phyloP scores from a whole-genome alignment of 805 yeast species.

The Ogataea kodamae region DNA sequence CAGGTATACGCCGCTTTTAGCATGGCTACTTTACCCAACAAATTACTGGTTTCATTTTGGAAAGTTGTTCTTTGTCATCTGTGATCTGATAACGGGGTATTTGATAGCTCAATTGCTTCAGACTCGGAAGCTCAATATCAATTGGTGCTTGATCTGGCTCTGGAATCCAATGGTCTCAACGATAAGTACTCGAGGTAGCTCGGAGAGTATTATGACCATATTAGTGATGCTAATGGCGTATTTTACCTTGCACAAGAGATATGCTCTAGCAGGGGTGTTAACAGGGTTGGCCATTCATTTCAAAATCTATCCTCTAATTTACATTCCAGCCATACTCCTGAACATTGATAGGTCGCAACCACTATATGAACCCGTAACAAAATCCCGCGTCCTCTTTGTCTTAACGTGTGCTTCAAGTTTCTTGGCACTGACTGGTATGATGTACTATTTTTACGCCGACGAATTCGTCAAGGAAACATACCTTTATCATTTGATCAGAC shows the following conservation, averaged over 20 bases:
- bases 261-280: slow-evolving; percentile 41
- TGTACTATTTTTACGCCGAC: slow-evolving; percentile 69
- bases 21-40: slow-evolving; percentile 81
- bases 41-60: slow-evolving; percentile 64
- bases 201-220: slow-evolving; percentile 85
- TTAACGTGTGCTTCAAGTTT: slow-evolving; percentile 43
- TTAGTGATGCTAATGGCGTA: slow-evolving; percentile 61
- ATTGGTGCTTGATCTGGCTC: slow-evolving; percentile 57
- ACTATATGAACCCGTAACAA: slow-evolving; percentile 39
- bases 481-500: slow-evolving; percentile 73
- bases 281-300: slow-evolving; percentile 84
- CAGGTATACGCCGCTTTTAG: slow-evolving; percentile 85
- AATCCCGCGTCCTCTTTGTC: slow-evolving; percentile 40
- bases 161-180: slow-evolving; percentile 94
- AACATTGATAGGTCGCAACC: slow-evolving; percentile 30
- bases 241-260: slow-evolving; percentile 35
- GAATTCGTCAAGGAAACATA: slow-evolving; percentile 78
- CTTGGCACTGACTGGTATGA: slow-evolving; percentile 43
- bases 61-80: slow-evolving; percentile 67
- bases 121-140: slow-evolving; percentile 9
- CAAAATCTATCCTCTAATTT: slow-evolving; percentile 89
- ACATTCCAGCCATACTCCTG: slow-evolving; percentile 67
- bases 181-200: slow-evolving; percentile 88
- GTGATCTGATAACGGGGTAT: slow-evolving; percentile 80
- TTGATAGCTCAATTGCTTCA: slow-evolving; percentile 45